Conservation (phyloP, 768 basidiomycete species). For the Russula abietina region DNA sequence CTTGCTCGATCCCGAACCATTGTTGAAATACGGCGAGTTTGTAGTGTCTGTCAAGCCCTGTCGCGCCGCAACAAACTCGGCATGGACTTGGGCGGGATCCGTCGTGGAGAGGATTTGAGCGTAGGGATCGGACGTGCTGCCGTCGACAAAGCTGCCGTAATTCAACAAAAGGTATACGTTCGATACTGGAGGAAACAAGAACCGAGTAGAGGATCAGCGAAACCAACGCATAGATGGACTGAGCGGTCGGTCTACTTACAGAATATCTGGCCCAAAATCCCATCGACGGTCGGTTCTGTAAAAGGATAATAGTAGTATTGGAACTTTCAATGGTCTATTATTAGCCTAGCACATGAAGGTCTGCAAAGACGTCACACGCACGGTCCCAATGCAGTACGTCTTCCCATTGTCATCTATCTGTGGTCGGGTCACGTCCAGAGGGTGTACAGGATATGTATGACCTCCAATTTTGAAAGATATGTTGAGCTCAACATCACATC, state of each 20-base stretch:
- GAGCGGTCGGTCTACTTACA: conserved; percentile 38
- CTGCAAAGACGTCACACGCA: too few relatives aligned
- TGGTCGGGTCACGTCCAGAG: conserved; percentile 46
- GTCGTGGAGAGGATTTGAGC: too few relatives aligned
- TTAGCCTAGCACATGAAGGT: too few relatives aligned
- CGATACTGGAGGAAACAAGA: conserved; percentile 33
- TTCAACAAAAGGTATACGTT: too few relatives aligned
- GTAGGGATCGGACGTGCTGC: conserved; percentile 41
- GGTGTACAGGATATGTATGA: conserved; percentile 52
- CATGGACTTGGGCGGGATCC: conserved; percentile 22
- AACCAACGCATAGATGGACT: background rate
- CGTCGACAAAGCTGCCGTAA: conserved; percentile 55
- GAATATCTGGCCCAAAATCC: too few relatives aligned
- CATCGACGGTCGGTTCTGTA: conserved; percentile 50
- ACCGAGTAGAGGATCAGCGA: background rate
- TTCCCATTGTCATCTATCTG: conserved; percentile 33
- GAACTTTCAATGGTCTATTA: conserved; percentile 44
- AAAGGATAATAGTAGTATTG: conserved; percentile 59
- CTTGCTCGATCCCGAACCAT: too few relatives aligned
- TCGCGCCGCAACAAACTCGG: conserved; percentile 14
- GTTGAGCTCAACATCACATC: conserved; percentile 56
- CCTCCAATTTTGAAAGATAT: conserved; percentile 59
- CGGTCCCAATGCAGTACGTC: too few relatives aligned
- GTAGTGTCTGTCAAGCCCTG: conserved; percentile 6
- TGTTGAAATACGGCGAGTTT: background rate